These are phyloP conservation scores for Bacterosira constricta DNA, from an alignment of 108 stramenopile genomes.

Conservation along the genomic window DNA sequence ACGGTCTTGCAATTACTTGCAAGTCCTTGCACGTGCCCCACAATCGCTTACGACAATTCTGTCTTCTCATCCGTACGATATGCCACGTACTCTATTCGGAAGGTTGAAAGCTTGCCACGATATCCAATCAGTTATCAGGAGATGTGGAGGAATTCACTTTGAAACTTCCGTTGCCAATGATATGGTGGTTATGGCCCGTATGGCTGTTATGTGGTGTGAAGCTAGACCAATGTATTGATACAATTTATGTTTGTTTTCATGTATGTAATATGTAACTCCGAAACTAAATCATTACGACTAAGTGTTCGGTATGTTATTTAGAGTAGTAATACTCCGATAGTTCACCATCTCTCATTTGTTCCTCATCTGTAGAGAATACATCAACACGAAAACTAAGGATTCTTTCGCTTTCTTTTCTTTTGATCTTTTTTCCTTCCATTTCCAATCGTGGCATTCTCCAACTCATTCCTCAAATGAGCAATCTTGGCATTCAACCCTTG, in stretches of 20 bases:
- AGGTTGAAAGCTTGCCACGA: slow-evolving; percentile 38
- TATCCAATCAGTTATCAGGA: slow-evolving; percentile 37
- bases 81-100: slow-evolving; percentile 27
- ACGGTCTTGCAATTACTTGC: slow-evolving; percentile 32
- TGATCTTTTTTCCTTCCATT: too few relatives aligned
- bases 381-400: too few relatives aligned
- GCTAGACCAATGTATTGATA: slow-evolving; percentile 22
- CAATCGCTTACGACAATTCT: slow-evolving; percentile 16
- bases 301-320: too few relatives aligned
- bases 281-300: too few relatives aligned
- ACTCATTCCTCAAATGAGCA: too few relatives aligned
- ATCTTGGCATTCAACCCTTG: too few relatives aligned
- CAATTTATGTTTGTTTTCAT: not conserved
- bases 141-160: slow-evolving; percentile 42
- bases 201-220: slow-evolving; percentile 40
- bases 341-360: not conserved
- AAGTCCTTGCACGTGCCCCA: slow-evolving; percentile 25
- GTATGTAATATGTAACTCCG: not conserved
- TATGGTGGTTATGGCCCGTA: slow-evolving; percentile 32
- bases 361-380: too few relatives aligned
- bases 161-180: slow-evolving; percentile 44
- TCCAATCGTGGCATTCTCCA: too few relatives aligned
- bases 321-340: too few relatives aligned
- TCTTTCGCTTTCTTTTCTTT: too few relatives aligned
- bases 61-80: slow-evolving; percentile 17